phyloP scores from a whole-genome alignment of 2,329 filamentous ascomycete species.

The Pyricularia grisea region DNA sequence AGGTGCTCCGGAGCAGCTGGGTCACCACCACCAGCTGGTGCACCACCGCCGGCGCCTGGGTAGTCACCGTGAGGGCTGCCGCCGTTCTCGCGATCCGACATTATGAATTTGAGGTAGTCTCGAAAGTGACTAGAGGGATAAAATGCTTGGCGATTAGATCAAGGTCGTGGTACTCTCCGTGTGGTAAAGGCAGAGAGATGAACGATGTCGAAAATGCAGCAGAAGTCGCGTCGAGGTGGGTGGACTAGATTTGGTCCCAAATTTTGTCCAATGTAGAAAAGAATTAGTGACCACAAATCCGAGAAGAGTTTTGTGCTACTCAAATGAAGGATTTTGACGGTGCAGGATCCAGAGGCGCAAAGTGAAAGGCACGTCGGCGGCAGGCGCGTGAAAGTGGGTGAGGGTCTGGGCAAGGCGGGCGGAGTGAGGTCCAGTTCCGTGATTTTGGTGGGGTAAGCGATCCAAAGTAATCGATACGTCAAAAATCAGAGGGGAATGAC shows the following conservation, averaged over 20 bases:
- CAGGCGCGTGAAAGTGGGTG: background rate
- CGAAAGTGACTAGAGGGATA: background rate
- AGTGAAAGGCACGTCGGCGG: background rate
- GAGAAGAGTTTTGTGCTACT: background rate
- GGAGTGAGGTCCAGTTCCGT: background rate
- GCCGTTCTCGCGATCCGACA: constrained; percentile 44
- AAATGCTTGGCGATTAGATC: background rate
- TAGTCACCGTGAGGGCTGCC: constrained; percentile 20
- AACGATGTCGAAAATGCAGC: background rate
- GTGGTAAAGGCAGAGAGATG: background rate
- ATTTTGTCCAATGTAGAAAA: background rate
- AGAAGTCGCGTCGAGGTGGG: background rate
- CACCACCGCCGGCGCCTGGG: constrained; percentile 20
- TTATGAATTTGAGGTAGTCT: constrained; percentile 16
- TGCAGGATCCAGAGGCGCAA: background rate
- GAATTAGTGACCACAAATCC: background rate
- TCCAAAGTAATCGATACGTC: background rate
- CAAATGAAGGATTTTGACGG: background rate
- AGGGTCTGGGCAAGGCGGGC: background rate
- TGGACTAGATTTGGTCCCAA: background rate
- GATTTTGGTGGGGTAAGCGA: background rate
- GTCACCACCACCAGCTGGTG: constrained; percentile 20
- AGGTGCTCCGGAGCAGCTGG: constrained; percentile 64
- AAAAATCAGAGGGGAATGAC: background rate
- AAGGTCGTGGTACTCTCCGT: background rate